Evolutionary conservation across 345 rosid genomes (phyloP), one percentile per base, ranked within the genome.

Genomic region (Reutealis trisperma): DNA sequence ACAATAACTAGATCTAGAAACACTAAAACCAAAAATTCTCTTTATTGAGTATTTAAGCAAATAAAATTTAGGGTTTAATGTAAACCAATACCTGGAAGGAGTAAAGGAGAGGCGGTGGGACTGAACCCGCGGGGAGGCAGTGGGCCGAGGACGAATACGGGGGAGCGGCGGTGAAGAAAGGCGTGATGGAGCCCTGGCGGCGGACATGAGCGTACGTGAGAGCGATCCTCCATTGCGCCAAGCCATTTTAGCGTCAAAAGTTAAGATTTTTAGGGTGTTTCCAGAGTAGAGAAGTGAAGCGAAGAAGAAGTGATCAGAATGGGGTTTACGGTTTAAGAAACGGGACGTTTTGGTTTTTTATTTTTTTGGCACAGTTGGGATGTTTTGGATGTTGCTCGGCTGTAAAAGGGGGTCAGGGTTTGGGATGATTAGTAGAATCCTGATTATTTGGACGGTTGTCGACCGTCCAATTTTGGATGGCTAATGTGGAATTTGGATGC

Each of bases 81-180:
- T 21, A 62, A 42, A 27, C 47, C 24, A 70, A 52, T 79, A 93
- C 97, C 98, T 92, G 73, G 93, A 86, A 59, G 88, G 78, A 30
- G 81, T 78, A 73, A 89, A 87, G 75, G 94, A 86, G 63, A 88
- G 22, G 75, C 91, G 91, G 79, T 94, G 94, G 61, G 89, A 82
- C 22, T 79, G 88, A 21, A 58, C 79, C 80, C 94, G 92, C n/a
- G 93, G 84, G 6, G 89, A 49, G 68, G 90, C 77, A 67, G 83
- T 62, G 42, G 90, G 79, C 19, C 90, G 75, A 25, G 92, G 89
- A 34, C 96, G 94, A 88, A 92, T 73, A 58, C 96, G 96, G 63
- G 96, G 88, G 24, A 91, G 76, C 15, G 88, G 73, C 14, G 89
- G 77, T 6, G 90, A 82, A 18, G 94, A 83, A 42, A 92, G 91